These are phyloP conservation scores for Micromonas commoda DNA, from an alignment of 139 green algal species.

Conservation along the genomic window DNA sequence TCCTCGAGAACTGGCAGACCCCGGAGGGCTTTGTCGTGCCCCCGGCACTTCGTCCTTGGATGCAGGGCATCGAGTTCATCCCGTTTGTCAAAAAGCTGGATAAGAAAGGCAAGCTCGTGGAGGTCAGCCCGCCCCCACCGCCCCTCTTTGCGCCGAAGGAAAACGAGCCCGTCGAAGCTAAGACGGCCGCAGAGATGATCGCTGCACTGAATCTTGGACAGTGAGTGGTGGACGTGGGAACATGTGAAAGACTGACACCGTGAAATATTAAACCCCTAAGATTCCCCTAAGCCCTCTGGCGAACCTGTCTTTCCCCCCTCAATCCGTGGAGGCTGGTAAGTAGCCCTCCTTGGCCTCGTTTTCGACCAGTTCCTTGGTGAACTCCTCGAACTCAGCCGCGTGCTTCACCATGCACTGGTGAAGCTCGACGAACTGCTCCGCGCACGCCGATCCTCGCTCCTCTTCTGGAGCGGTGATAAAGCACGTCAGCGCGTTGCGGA, in stretches of 20 bases:
- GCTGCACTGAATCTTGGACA: background rate
- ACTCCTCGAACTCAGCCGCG: constrained; percentile 5
- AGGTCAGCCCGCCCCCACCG: background rate
- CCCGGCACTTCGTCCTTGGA: constrained; percentile 74
- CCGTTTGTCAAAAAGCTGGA: constrained; percentile 64
- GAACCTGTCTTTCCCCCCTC: too few relatives aligned
- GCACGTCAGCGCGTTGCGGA: constrained; percentile 1
- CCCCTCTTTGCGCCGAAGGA: background rate
- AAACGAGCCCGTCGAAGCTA: background rate
- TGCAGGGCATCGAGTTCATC: constrained; percentile 89
- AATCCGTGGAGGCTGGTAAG: too few relatives aligned
- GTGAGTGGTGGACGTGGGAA: too few relatives aligned
- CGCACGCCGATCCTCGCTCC: background rate
- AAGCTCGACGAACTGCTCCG: constrained; percentile 8
- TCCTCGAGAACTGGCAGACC: constrained; percentile 94
- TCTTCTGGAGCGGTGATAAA: background rate
- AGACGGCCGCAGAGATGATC: background rate
- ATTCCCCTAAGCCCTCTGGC: too few relatives aligned
- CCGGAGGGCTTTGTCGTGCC: constrained; percentile 64
- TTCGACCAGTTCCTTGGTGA: background rate
- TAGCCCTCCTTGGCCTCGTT: background rate
- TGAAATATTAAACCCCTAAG: background rate
- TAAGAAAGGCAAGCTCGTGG: constrained; percentile 29
- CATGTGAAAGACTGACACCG: background rate
- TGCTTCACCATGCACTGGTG: constrained; percentile 15